Conservation (phyloP, 805 yeast genomes). For the Candida nonsorbophila region DNA sequence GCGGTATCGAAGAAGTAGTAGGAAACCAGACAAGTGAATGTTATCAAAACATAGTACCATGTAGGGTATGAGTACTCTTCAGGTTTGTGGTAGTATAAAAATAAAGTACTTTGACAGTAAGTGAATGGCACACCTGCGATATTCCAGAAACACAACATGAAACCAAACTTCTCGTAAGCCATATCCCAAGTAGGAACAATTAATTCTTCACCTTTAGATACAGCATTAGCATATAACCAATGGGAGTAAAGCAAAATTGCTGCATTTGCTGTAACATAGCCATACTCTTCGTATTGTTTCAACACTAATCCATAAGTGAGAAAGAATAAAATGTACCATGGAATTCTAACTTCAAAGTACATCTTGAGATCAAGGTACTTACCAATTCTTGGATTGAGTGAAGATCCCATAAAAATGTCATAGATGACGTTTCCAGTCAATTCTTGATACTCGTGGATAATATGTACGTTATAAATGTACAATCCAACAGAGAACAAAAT, state of each 20-base stretch:
- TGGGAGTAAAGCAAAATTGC: slow-evolving; percentile 73
- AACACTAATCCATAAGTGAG: slow-evolving; percentile 67
- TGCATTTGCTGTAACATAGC: slow-evolving; percentile 73
- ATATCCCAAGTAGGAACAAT: slow-evolving; percentile 99
- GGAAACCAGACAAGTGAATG: slow-evolving; percentile 54
- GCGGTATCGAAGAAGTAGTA: slow-evolving; percentile 93
- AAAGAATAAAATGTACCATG: slow-evolving; percentile 90
- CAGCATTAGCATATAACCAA: slow-evolving; percentile 93
- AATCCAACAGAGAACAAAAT: slow-evolving; percentile 60
- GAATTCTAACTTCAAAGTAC: slow-evolving; percentile 96
- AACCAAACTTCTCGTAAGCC: slow-evolving; percentile 99
- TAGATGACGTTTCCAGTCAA: slow-evolving; percentile 89
- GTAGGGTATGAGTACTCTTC: slow-evolving; percentile 72
- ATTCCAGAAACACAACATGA: slow-evolving; percentile 98
- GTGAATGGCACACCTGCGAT: slow-evolving; percentile 99
- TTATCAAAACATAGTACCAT: slow-evolving; percentile 52
- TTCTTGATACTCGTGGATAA: slow-evolving; percentile 75
- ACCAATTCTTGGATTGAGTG: slow-evolving; percentile 93
- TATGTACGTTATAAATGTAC: slow-evolving; percentile 60
- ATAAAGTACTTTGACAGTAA: slow-evolving; percentile 90
- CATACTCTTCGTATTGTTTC: slow-evolving; percentile 78
- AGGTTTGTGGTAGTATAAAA: slow-evolving; percentile 78
- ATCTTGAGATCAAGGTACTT: slow-evolving; percentile 82
- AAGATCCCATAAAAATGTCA: slow-evolving; percentile 96
- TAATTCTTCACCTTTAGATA: slow-evolving; percentile 95